phyloP scores from a whole-genome alignment of 768 basidiomycete genomes.

The Naganishia vishniacii region DNA sequence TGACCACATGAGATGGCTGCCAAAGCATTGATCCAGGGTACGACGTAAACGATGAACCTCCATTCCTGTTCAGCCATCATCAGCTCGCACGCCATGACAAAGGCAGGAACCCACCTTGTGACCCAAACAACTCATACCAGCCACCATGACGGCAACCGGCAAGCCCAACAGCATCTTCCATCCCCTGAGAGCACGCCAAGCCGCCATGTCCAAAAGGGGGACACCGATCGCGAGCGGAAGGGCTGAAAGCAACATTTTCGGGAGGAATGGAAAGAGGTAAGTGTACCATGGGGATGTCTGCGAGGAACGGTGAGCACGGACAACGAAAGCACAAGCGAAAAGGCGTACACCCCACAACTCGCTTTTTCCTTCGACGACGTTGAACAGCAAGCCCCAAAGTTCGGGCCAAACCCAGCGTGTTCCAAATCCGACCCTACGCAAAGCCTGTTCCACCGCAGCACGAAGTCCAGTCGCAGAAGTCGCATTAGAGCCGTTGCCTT shows the following conservation, averaged over 20 bases:
- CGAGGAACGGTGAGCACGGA: background rate
- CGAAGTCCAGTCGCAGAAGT: constrained; percentile 20
- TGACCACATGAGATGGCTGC: constrained; percentile 63
- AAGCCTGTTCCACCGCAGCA: background rate
- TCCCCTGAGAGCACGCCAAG: background rate
- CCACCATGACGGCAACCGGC: constrained; percentile 30
- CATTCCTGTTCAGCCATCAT: constrained; percentile 59
- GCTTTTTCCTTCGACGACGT: constrained; percentile 78
- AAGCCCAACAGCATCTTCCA: constrained; percentile 2
- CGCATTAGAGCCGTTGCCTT: constrained; percentile 29
- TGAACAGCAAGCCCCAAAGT: constrained; percentile 69
- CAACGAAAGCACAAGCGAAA: no score
- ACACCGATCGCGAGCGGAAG: constrained; percentile 57
- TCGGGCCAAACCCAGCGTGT: constrained; percentile 70
- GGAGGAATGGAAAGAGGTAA: constrained; percentile 66
- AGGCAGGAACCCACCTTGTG: constrained; percentile 63
- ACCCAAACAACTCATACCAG: constrained; percentile 62
- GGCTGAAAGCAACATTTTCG: constrained; percentile 65
- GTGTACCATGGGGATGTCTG: constrained; percentile 66
- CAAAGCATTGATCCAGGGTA: constrained; percentile 73
- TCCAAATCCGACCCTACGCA: background rate
- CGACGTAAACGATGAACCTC: constrained; percentile 85
- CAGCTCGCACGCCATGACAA: background rate
- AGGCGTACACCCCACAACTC: constrained; percentile 82
- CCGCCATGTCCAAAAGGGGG: constrained; percentile 36